Evolutionary conservation across 2,329 filamentous ascomycete species (phyloP).

Genomic region (Graphiopsis chlorocephala): DNA sequence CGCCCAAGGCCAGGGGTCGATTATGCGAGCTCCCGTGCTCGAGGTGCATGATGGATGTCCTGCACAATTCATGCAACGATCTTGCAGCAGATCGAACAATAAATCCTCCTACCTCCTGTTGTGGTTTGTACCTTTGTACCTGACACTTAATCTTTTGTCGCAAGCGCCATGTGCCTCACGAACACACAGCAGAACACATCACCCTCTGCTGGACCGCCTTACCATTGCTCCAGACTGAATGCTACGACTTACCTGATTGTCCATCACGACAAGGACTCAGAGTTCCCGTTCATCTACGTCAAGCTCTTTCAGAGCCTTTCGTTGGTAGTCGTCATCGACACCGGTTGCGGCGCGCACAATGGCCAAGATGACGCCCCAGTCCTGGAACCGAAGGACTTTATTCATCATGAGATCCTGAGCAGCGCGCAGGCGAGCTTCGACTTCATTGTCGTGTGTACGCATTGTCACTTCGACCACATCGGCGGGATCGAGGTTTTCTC

Average conservation of each 20-base stretch:
- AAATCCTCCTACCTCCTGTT: too few relatives aligned
- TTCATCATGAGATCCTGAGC: conserved; percentile 2
- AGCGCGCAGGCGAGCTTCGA: conserved; percentile 1
- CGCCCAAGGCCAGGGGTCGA: too few relatives aligned
- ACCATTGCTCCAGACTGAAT: conserved; percentile 3
- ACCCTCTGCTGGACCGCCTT: neutral
- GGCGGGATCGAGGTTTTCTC: conserved; percentile 17
- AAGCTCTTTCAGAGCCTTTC: conserved; percentile 2
- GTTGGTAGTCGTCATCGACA: conserved; percentile 15
- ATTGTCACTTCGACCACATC: conserved; percentile 20
- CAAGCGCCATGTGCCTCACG: neutral
- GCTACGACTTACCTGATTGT: conserved; percentile 13
- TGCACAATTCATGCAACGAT: too few relatives aligned
- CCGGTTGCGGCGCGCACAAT: conserved; percentile 15
- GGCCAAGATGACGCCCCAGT: neutral
- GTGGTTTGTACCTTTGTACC: too few relatives aligned
- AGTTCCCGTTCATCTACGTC: conserved; percentile 18
- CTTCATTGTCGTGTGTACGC: conserved; percentile 16
- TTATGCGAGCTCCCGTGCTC: too few relatives aligned
- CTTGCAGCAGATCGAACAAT: too few relatives aligned
- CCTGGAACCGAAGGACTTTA: conserved; percentile 14
- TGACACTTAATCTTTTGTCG: too few relatives aligned
- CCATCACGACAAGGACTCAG: conserved; percentile 16
- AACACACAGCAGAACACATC: neutral
- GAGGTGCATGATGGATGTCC: too few relatives aligned